Percentiles rank a stretch among this genome's conserved stretches.
phyloP scores from a whole-genome alignment of 768 basidiomycete species.

The Hygrocybe punicea region DNA sequence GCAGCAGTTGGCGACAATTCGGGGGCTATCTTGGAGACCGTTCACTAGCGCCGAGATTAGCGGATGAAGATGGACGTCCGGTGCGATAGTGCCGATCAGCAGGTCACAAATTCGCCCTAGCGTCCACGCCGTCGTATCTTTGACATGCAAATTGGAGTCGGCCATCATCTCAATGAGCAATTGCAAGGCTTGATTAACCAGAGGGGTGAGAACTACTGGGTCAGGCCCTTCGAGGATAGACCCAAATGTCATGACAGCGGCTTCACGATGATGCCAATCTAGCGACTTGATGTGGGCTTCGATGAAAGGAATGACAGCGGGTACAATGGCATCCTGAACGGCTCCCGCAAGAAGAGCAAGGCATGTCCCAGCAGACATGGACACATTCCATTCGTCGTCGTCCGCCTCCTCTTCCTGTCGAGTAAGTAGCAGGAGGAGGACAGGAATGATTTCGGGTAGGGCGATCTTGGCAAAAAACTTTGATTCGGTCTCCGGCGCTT shows the following conservation, averaged over 20 bases:
- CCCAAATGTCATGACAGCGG: constrained; percentile 97
- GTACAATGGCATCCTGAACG: constrained; percentile 86
- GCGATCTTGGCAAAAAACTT: constrained; percentile 93
- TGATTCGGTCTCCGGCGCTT: constrained; percentile 79
- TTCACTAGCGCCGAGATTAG: constrained; percentile 79
- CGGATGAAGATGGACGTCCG: constrained; percentile 81
- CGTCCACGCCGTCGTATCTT: constrained; percentile 98
- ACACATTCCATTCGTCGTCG: constrained; percentile 98
- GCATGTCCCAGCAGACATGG: constrained; percentile 95
- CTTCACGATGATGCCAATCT: constrained; percentile 95
- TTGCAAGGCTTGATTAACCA: constrained; percentile 91
- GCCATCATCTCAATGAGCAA: constrained; percentile 95
- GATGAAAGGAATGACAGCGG: constrained; percentile 94
- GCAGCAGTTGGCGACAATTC: constrained; percentile 91
- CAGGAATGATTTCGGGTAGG: constrained; percentile 90
- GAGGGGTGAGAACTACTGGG: constrained; percentile 77
- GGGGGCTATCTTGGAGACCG: constrained; percentile 74
- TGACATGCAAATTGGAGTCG: constrained; percentile 80
- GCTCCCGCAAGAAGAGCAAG: constrained; percentile 84
- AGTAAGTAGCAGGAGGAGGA: constrained; percentile 81
- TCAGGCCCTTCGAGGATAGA: constrained; percentile 97
- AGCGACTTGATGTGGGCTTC: constrained; percentile 89
- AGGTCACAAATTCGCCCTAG: constrained; percentile 92
- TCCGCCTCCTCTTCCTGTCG: constrained; percentile 96
- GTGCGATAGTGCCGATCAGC: constrained; percentile 80